A percentile compares a stretch with the other conserved stretches of the same genome.
Evolutionary conservation across 352 stramenopile genomes (phyloP).

Genomic region (Pythium pectinolyticum): DNA sequence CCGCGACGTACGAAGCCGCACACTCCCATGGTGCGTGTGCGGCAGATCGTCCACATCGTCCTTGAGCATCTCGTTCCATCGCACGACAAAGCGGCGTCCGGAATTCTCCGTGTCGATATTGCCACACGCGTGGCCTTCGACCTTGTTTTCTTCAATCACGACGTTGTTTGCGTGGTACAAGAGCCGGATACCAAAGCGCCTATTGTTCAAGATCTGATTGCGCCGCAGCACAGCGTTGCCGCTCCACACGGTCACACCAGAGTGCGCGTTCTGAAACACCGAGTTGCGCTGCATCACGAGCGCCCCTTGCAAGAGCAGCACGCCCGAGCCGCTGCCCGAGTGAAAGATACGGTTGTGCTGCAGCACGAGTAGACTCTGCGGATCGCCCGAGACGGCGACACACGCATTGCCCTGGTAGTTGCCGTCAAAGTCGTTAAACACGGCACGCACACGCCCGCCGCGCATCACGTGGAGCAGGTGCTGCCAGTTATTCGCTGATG

Average conservation of each 20-base stretch:
- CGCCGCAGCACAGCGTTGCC: slow-evolving; percentile 60
- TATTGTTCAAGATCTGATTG: slow-evolving; percentile 68
- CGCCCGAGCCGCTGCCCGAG: slow-evolving; percentile 51
- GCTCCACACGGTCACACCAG: slow-evolving; percentile 54
- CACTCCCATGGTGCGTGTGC: slow-evolving; percentile 43
- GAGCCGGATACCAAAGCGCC: slow-evolving; percentile 68
- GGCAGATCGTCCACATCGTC: slow-evolving; percentile 51
- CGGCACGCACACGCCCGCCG: slow-evolving; percentile 45
- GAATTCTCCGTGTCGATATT: slow-evolving; percentile 79
- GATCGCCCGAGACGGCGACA: slow-evolving; percentile 50
- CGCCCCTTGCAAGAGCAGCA: slow-evolving; percentile 54
- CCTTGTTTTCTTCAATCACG: slow-evolving; percentile 74
- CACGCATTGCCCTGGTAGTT: slow-evolving; percentile 66
- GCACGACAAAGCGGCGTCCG: slow-evolving; percentile 72
- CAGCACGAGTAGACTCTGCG: slow-evolving; percentile 44
- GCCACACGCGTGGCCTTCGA: slow-evolving; percentile 63
- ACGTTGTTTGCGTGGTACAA: slow-evolving; percentile 70
- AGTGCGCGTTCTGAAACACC: slow-evolving; percentile 54
- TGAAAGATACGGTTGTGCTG: slow-evolving; percentile 62
- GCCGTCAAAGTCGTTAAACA: slow-evolving; percentile 73
- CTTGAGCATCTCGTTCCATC: slow-evolving; percentile 76
- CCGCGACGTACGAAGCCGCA: slow-evolving; percentile 47
- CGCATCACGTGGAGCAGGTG: slow-evolving; percentile 52
- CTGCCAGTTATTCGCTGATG: slow-evolving; percentile 54
- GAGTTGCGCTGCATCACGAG: slow-evolving; percentile 63